phyloP scores from a whole-genome alignment of 352 stramenopile genomes.

The Phytophthora europaea region DNA sequence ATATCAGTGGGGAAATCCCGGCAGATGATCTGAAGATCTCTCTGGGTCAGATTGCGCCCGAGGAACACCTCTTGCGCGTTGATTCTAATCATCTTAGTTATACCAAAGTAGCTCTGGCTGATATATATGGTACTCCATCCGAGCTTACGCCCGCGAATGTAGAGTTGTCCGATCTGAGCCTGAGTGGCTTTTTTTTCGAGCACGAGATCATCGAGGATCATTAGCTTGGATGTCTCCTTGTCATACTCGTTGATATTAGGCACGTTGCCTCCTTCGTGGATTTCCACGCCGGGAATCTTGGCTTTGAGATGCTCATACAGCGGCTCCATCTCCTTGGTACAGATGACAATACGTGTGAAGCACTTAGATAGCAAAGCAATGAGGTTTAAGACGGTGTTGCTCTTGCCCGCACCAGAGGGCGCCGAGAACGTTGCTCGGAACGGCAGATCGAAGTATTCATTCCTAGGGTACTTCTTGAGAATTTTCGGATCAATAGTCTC shows the following conservation, averaged over 20 bases:
- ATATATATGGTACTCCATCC: not conserved
- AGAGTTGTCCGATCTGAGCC: not conserved
- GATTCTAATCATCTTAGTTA: not conserved
- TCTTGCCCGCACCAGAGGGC: no score
- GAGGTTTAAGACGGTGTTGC: not conserved
- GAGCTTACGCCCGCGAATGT: not conserved
- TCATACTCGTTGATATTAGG: not conserved
- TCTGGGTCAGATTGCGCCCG: not conserved
- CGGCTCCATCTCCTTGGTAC: not conserved
- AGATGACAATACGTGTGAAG: not conserved
- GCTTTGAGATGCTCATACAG: conserved; percentile 5
- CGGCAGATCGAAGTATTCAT: no score
- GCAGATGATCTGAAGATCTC: not conserved
- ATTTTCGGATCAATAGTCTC: no score
- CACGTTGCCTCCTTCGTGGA: not conserved
- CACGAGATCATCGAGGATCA: not conserved
- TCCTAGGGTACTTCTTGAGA: no score
- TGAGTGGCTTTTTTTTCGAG: not conserved
- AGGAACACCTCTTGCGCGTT: not conserved
- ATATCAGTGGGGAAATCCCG: not conserved
- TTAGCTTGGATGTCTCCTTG: not conserved
- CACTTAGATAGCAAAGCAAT: not conserved
- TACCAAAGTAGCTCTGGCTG: conserved; percentile 4
- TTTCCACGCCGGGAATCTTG: not conserved
- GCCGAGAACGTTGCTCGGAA: no score